A percentile compares a stretch with the other conserved stretches of the same genome.
Conservation (phyloP, 2,329 filamentous ascomycete genomes). For the Penicillium oxalicum region DNA sequence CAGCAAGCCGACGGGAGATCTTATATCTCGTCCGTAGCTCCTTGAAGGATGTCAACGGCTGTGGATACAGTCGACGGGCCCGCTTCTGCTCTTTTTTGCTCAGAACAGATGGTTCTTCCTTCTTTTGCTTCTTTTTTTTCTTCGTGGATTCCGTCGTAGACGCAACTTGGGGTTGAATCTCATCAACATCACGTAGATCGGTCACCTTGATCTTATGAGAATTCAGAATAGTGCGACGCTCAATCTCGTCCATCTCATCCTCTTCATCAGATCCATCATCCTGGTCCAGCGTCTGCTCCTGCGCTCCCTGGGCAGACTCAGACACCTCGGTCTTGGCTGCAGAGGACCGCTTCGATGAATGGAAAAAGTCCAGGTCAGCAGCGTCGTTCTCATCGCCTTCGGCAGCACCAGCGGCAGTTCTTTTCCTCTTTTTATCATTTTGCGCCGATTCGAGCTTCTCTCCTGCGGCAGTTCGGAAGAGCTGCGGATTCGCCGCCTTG, state of each 20-base stretch:
- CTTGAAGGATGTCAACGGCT: constrained; percentile 70
- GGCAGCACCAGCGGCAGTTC: constrained; percentile 20
- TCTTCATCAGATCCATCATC: constrained; percentile 23
- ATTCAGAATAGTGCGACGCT: constrained; percentile 67
- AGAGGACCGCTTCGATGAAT: constrained; percentile 24
- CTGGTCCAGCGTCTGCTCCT: constrained; percentile 12
- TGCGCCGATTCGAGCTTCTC: constrained; percentile 26
- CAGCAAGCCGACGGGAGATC: constrained; percentile 66
- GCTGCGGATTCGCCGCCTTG: constrained; percentile 34
- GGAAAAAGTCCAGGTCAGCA: constrained; percentile 35
- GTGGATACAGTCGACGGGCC: constrained; percentile 61
- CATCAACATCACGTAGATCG: constrained; percentile 54
- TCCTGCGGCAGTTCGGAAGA: constrained; percentile 29
- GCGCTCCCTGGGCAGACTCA: constrained; percentile 13
- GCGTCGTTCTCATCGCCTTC: constrained; percentile 20
- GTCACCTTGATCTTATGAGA: constrained; percentile 82
- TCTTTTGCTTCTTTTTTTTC: constrained; percentile 55
- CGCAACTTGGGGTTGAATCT: constrained; percentile 22
- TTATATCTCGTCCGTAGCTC: constrained; percentile 65
- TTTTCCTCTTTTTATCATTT: constrained; percentile 35
- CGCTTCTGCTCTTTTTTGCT: constrained; percentile 48
- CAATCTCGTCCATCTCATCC: constrained; percentile 55
- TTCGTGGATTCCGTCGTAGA: constrained; percentile 36
- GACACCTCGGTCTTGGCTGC: constrained; percentile 11
- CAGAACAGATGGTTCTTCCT: constrained; percentile 30